Percentiles rank a stretch among this genome's conserved stretches.
These are phyloP conservation scores for Gastrolobium villosum DNA, from an alignment of 306 rosid species.

Conservation along the genomic window DNA sequence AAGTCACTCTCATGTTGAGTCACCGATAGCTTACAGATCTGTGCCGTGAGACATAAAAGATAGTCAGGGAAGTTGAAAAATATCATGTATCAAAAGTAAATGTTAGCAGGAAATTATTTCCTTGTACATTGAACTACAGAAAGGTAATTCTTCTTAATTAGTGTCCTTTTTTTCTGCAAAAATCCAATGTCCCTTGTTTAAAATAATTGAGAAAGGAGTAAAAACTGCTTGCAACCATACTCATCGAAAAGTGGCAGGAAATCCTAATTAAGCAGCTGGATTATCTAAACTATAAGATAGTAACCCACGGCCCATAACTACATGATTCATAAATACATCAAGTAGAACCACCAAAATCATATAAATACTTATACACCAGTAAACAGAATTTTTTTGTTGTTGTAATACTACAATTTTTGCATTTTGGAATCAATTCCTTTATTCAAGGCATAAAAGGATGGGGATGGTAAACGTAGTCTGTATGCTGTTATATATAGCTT, in stretches of 20 bases:
- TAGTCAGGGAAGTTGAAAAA: conserved; percentile 27
- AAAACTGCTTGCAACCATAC: background rate
- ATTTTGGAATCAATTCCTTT: conserved; percentile 10
- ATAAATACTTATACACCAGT: background rate
- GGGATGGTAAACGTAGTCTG: background rate
- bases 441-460: conserved; percentile 14
- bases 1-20: conserved; percentile 77
- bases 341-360: background rate
- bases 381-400: background rate
- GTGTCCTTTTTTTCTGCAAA: background rate
- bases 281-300: no score
- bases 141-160: conserved; percentile 4
- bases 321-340: background rate
- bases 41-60: conserved; percentile 44
- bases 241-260: conserved; percentile 12
- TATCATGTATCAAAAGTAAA: background rate
- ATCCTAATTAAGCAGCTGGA: no score
- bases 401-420: background rate
- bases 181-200: background rate
- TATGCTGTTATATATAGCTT: background rate
- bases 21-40: conserved; percentile 75
- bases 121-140: conserved; percentile 11
- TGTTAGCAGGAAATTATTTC: background rate
- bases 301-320: no score
- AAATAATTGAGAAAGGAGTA: conserved; percentile 19